Base-by-base conservation (phyloP, 768 basidiomycete species). In the Lactifluus pinguis region DNA sequence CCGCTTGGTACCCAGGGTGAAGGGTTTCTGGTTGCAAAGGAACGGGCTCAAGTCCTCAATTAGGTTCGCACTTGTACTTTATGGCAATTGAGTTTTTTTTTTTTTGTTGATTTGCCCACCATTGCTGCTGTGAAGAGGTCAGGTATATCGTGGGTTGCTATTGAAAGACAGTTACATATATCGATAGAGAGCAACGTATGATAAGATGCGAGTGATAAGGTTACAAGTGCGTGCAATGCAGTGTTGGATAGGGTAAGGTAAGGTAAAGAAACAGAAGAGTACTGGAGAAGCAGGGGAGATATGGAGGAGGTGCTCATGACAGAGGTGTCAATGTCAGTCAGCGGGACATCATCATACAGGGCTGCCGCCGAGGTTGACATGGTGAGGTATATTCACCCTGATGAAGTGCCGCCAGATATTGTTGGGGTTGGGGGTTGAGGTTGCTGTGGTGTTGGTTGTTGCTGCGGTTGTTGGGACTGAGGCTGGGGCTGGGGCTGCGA, bases 141-240 rank as follows among this genome's bases (percentile, higher is more conserved):
- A 49, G 34, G 55, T n/a, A 57, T 51, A 30, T 13, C 25, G 13
- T 44, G 51, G 10, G n/a, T 25, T 62, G 48, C 13, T 53, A 58
- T 58, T 44, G 56, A 49, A 42, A 54, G 30, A 41, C n/a, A 49
- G 53, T 34, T 52, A 62, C 55, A 57, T 39, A 53, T 45, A 57
- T 54, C 52, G 55, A 62, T 58, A 45, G 47, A 39, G 52, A 42
- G 25, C 53, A 39, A 38, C 14, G 56, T 48, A 66, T 49, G 56
- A 64, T 66, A 59, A 54, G 53, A 59, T 64, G 64, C 57, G 44
- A 58, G 58, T 65, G 57, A 62, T 66, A 64, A 64, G 32, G 53
- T 66, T 66, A 66, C 65, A 66, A 66, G 59, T 66, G 65, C 52
- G 49, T 54, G 61, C 39, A 36, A 34, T 56, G 39, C 45, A 39